phyloP scores from a whole-genome alignment of 805 yeast species.

The Zygosaccharomyces pseudorouxii region DNA sequence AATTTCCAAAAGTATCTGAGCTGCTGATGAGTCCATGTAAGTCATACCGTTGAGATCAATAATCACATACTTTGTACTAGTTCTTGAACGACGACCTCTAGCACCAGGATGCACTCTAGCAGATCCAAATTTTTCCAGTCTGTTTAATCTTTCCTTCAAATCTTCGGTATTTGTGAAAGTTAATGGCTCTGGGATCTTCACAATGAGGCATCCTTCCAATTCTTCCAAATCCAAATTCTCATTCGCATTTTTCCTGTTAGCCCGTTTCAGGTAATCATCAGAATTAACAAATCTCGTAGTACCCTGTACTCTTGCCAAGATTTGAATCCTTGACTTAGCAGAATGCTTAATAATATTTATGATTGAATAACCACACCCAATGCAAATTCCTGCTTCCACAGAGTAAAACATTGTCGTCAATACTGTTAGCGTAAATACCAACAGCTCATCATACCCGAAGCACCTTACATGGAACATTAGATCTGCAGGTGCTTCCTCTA shows the following conservation, averaged over 20 bases:
- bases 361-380: conserved; percentile 80
- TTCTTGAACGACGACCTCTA: conserved; percentile 45
- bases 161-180: conserved; percentile 85
- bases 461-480: conserved; percentile 66
- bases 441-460: conserved; percentile 70
- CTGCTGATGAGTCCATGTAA: conserved; percentile 72
- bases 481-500: conserved; percentile 84
- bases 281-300: conserved; percentile 65
- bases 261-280: conserved; percentile 49
- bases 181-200: conserved; percentile 82
- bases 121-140: conserved; percentile 77
- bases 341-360: conserved; percentile 76
- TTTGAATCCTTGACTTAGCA: conserved; percentile 77
- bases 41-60: conserved; percentile 83
- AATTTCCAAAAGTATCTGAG: conserved; percentile 64
- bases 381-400: conserved; percentile 81
- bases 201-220: conserved; percentile 69
- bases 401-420: conserved; percentile 64
- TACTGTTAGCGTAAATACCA: conserved; percentile 62
- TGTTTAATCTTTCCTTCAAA: conserved; percentile 55
- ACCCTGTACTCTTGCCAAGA: conserved; percentile 63
- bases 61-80: conserved; percentile 52
- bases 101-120: conserved; percentile 71
- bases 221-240: conserved; percentile 35
- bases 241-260: conserved; percentile 11